Conservation (phyloP, 331 rosid species). For the Telfairia occidentalis region DNA sequence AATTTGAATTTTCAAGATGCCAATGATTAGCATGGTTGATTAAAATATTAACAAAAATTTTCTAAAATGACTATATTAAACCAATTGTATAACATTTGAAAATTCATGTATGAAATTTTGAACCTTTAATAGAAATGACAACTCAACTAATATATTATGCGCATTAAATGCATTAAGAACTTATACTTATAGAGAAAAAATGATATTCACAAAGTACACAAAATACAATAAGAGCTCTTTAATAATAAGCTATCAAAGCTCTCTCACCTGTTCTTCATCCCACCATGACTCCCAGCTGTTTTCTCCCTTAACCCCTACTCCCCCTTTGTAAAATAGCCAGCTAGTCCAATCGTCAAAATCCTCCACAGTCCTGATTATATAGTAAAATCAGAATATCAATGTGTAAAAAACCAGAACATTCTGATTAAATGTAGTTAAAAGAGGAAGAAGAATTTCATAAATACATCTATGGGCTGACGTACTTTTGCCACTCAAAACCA, state of each 20-base stretch:
- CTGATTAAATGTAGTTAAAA: not conserved
- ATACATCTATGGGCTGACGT: constrained; percentile 21
- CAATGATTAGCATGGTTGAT: not conserved
- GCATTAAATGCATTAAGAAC: not conserved
- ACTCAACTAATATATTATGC: not conserved
- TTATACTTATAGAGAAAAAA: not conserved
- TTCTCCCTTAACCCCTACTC: constrained; percentile 98
- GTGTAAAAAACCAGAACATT: constrained; percentile 7
- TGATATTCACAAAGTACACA: not conserved
- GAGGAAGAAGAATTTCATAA: not conserved
- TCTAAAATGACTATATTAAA: not conserved
- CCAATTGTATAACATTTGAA: not conserved
- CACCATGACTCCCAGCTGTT: constrained; percentile 99
- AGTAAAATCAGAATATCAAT: not conserved
- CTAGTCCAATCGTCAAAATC: constrained; percentile 98
- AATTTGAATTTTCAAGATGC: not conserved
- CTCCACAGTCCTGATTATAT: constrained; percentile 75
- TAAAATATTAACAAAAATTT: not conserved
- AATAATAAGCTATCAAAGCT: not conserved
- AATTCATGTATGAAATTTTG: not conserved
- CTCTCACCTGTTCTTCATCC: constrained; percentile 84
- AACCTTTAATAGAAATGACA: not conserved
- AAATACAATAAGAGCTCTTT: not conserved
- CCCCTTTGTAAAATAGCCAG: constrained; percentile 98
- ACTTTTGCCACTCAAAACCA: constrained; percentile 99